Base-by-base conservation (phyloP, 1,139 yeast species). In the Cylindricascospora bacillispora region DNA sequence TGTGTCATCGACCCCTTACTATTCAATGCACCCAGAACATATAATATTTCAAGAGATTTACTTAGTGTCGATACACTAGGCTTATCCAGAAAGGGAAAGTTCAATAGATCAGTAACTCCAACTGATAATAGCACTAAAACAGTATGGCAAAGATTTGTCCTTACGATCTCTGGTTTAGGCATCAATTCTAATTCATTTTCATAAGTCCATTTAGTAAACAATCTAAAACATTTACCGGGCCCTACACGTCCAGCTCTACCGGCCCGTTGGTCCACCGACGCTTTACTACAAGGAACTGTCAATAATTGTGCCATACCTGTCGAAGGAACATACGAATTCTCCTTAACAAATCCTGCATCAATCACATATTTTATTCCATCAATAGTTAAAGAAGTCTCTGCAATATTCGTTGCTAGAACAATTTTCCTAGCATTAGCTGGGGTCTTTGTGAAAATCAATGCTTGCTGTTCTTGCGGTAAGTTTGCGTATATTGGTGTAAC, bases 211-310 rank as follows among this genome's bases (percentile, higher is more conserved):
- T 82, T 82, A 0, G 98, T 85, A 51, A 70, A 89, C 15, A 92
- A 57, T 28, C 98, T 57, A 50, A 79, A 92, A 51, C 98, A 89
- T 49, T 82, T 83, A 0, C 98, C 98, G 0, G 97, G 93, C 0
- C 93, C 93, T 5, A 83, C 81, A 62, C 98, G 77, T 4, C 98
- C 98, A 0, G 97, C 98, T 59, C 98, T 70, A 35, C 98, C 98
- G 0, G 95, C 93, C 35, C 98, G 60, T 57, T 89, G 98, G 43
- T 85, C 89, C 0, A 94, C 95, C n/a, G 94, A 79, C 0, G 98
- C 98, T 35, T 77, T 65, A 0, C 97, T 86, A 47, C 95, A 83
- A 0, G 93, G 85, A 0, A 73, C 76, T 1, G 85, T 85, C 13
- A 78, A 77, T 38, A 89, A 62, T 32, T 83, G 75, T 35, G 86